Conservation (phyloP, 345 rosid species). For the Erysimum cheiranthoides region DNA sequence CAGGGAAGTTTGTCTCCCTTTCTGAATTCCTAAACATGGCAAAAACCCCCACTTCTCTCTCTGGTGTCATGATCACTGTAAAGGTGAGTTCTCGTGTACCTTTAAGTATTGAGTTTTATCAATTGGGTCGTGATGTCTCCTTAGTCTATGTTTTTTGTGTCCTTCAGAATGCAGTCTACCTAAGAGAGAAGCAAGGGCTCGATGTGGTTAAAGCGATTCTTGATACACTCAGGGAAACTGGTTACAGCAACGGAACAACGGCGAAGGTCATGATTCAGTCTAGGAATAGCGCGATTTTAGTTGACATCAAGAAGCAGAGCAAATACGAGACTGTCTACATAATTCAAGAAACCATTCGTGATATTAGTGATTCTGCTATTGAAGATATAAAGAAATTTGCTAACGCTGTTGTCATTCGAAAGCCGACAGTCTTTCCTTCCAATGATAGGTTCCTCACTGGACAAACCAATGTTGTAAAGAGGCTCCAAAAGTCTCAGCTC, state of each 20-base stretch:
- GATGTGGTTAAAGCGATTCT: conserved; percentile 61
- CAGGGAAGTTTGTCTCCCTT: too few species aligned
- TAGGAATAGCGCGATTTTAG: too few species aligned
- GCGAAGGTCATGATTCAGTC: too few species aligned
- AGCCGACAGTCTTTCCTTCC: conserved; percentile 53
- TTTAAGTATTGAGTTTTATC: neutral
- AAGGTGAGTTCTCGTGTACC: conserved; percentile 65
- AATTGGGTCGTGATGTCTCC: neutral
- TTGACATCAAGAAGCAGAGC: too few species aligned
- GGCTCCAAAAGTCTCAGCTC: conserved; percentile 53
- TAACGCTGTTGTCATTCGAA: conserved; percentile 55
- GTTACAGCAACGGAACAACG: too few species aligned
- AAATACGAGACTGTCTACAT: too few species aligned
- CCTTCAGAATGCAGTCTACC: conserved; percentile 63
- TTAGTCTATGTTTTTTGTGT: neutral
- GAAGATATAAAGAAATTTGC: conserved; percentile 69
- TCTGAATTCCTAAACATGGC: too few species aligned
- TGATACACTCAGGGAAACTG: too few species aligned
- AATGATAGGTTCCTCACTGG: conserved; percentile 31
- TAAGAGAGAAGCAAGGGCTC: too few species aligned
- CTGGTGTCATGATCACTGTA: conserved; percentile 67
- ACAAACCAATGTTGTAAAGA: conserved; percentile 50
- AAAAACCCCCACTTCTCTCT: too few species aligned
- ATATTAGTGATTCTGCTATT: conserved; percentile 47
- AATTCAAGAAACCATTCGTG: conserved; percentile 59